Base-by-base conservation (phyloP, 1,139 yeast species). In the Taiozyma sp. region DNA sequence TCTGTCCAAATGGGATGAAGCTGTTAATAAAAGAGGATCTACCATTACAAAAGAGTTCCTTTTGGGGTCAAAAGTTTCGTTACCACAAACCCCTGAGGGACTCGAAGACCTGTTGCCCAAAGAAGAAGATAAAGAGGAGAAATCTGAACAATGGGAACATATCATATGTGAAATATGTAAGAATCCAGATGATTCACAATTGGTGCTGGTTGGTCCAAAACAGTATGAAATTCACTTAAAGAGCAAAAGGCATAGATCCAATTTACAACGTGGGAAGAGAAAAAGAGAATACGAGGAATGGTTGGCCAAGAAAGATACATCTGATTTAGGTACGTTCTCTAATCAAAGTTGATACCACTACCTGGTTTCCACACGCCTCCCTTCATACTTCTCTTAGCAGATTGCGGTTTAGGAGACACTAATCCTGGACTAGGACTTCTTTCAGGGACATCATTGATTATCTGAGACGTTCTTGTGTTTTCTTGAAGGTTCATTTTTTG, bases 191-290 rank as follows among this genome's bases (percentile, higher is more conserved):
- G 84, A 83, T 3, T 70, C 77, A 7, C 76, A 79, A 0, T 67
- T 86, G 24, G 76, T 88, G 1, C 77, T 88, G 1, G 83, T 93
- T 9, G 98, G 97, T 0, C 81, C 82, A 47, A 79, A 76, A 4
- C 85, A 78, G 47, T 89, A 90, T 85, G 67, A 76, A 5, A 73
- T 76, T 4, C 99, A 93, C 66, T 52, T 81, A 45, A 70, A 72
- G 28, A 84, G 97, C 53, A 73, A 81, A 53, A 75, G 87, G 51
- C 97, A 89, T 57, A 71, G 73, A 48, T 66, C 72, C 8, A 71
- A 70, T 47, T 43, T 71, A n/a, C 66, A 67, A 19, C 65, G 74
- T 49, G 74, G 73, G 1, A 65, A 69, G 48, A 67, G 72, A 34
- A 78, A 75, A 58, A 64, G 69, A 35, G 74, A 73, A 30, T 73